Evolutionary conservation across 257 asterid genomes (phyloP), one percentile per base, ranked within the genome.

Genomic region (Jasminum sambac): DNA sequence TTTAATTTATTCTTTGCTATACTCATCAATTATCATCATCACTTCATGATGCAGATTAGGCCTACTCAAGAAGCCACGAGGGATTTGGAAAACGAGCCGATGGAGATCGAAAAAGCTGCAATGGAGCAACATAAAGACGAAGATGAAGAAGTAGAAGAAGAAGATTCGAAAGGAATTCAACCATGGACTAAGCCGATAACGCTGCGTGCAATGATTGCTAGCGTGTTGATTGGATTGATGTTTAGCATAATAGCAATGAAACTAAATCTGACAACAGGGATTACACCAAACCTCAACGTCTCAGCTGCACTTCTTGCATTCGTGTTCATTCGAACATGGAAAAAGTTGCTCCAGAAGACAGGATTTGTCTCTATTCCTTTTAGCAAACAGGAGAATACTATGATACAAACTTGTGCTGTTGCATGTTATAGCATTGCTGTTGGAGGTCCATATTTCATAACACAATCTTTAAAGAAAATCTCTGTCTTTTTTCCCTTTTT

Each of bases 311-410:
- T 92, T 66, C 82, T 92, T 66, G 95, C 95, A 0, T 92, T 79
- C 23, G 68, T 90, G 2, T 73, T 84, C 68, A 64, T 92, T n/a
- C 63, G 78, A 65, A 43, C 84, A 11, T 92, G 98, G 98, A 90
- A 67, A 2, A 87, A 81, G 73, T 4, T 88, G 6, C 68, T 84
- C 19, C 69, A 60, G 2, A 92, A 80, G 52, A 17, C 72, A 1
- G 96, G 95, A 0, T 23, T 90, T 0, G 87, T 79, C 38, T 78
- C 97, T 0, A 57, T 71, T 21, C 97, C 97, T 11, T 93, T 90
- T 67, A 90, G 96, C 0, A 85, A 76, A 66, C 98, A 93, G 82
- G 97, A 93, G 83, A 93, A 93, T 26, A 89, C 96, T n/a, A 89
- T 93, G 94, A 89, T 93, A 17, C 97, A 89, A 58, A 93, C 98